Conservation (phyloP, 495 filamentous ascomycete species). For the Lasiosphaeris hirsuta region DNA sequence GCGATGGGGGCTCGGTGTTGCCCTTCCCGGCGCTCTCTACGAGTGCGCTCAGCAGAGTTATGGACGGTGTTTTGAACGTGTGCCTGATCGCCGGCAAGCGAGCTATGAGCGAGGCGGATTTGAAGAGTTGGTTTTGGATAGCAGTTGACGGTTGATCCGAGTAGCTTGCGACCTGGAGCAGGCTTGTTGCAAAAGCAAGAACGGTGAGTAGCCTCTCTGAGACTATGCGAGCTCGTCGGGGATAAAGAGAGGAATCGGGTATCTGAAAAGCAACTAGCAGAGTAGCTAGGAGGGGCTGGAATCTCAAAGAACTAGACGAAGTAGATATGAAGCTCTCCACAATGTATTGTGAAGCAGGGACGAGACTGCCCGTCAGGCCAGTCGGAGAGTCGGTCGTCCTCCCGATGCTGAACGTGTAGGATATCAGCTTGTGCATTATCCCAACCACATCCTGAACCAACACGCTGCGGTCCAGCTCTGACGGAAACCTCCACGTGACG, state of each 20-base stretch:
- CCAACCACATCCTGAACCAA: slow-evolving; percentile 54
- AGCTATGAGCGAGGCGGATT: slow-evolving; percentile 67
- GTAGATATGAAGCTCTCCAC: slow-evolving; percentile 71
- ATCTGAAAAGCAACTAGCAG: slow-evolving; percentile 65
- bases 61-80: slow-evolving; percentile 58
- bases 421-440: slow-evolving; percentile 67
- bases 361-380: slow-evolving; percentile 58
- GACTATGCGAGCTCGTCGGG: slow-evolving; percentile 53
- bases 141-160: slow-evolving; percentile 56
- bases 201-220: slow-evolving; percentile 60
- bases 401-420: slow-evolving; percentile 70
- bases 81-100: slow-evolving; percentile 74
- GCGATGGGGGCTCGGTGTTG: slow-evolving; percentile 73
- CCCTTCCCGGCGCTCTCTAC: slow-evolving; percentile 63
- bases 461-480: slow-evolving; percentile 59
- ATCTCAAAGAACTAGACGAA: slow-evolving; percentile 63
- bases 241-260: slow-evolving; percentile 61
- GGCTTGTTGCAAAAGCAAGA: slow-evolving; percentile 61
- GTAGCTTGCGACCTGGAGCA: slow-evolving; percentile 66
- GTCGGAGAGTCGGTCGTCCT: slow-evolving; percentile 56
- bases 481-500: slow-evolving; percentile 75
- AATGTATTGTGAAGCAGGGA: slow-evolving; percentile 68
- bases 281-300: slow-evolving; percentile 72
- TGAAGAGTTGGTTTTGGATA: slow-evolving; percentile 77
- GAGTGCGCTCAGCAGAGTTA: slow-evolving; percentile 69